phyloP scores from a whole-genome alignment of 257 asterid genomes.

The Ophiorrhiza pumila region DNA sequence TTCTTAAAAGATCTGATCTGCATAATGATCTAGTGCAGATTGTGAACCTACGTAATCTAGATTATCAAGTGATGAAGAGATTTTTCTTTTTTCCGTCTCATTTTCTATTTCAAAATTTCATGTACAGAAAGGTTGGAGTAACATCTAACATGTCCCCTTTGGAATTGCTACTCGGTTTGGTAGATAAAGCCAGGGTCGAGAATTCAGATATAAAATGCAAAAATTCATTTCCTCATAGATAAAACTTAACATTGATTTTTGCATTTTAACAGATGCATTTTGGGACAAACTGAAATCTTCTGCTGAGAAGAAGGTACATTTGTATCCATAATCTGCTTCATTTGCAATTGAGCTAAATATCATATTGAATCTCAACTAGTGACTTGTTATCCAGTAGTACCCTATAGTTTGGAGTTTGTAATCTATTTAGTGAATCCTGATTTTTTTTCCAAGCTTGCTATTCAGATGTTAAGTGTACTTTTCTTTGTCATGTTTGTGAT shows the following conservation, averaged over 20 bases:
- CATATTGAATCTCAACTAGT: neutral
- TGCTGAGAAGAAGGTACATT: slow-evolving; percentile 69
- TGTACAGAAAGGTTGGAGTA: neutral
- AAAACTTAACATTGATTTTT: neutral
- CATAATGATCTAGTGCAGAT: neutral
- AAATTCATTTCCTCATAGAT: neutral
- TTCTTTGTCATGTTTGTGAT: neutral
- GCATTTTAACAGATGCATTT: slow-evolving; percentile 54
- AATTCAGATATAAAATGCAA: neutral
- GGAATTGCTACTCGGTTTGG: neutral
- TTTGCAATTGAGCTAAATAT: neutral
- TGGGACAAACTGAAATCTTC: slow-evolving; percentile 64
- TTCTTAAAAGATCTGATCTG: neutral
- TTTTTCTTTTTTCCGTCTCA: neutral
- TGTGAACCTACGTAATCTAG: neutral
- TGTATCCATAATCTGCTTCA: neutral
- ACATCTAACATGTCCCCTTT: neutral
- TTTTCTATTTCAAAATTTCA: neutral
- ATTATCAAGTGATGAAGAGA: neutral
- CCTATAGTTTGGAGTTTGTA: neutral
- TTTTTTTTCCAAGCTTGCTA: no score
- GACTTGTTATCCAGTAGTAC: neutral
- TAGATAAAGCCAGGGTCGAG: neutral
- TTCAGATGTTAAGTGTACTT: neutral
- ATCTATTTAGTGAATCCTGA: no score